A percentile compares a stretch with the other conserved stretches of the same genome.
Evolutionary conservation across 2,329 filamentous ascomycete genomes (phyloP).

Genomic region (Sporothrix dimorphospora): DNA sequence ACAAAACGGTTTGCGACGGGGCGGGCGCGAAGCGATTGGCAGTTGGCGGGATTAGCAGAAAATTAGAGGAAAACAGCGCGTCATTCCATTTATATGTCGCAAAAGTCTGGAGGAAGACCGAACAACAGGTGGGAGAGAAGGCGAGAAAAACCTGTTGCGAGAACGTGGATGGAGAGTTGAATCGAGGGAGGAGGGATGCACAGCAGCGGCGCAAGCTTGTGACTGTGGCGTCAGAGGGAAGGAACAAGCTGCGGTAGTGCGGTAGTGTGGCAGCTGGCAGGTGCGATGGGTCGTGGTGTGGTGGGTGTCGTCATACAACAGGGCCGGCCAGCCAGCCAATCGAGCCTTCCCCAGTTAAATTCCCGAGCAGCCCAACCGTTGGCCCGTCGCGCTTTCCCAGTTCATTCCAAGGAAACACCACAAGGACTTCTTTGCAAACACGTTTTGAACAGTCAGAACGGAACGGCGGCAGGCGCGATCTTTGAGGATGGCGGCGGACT

Average conservation of each 20-base stretch:
- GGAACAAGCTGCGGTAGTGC: background rate
- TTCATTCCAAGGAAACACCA: slow-evolving; percentile 10
- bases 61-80: background rate
- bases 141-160: slow-evolving; percentile 6
- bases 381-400: background rate
- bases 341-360: slow-evolving; percentile 8
- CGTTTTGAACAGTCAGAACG: background rate
- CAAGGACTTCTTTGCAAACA: background rate
- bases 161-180: background rate
- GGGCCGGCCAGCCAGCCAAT: background rate
- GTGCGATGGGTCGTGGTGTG: slow-evolving; percentile 2
- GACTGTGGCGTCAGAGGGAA: slow-evolving; percentile 15
- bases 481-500: background rate
- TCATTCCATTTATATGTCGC: slow-evolving; percentile 7
- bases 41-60: background rate
- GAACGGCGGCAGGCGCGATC: slow-evolving; percentile 6
- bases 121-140: background rate
- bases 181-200: slow-evolving; percentile 10
- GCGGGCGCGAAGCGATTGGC: background rate
- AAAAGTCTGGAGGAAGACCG: background rate
- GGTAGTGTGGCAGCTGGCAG: slow-evolving; percentile 13
- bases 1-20: background rate
- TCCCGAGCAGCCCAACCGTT: background rate
- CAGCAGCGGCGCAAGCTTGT: slow-evolving; percentile 19
- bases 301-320: slow-evolving; percentile 21